Evolutionary conservation across 192 early-diverging fungal species (phyloP), one percentile per base, ranked within the genome.

Genomic region (Backusella sp.): DNA sequence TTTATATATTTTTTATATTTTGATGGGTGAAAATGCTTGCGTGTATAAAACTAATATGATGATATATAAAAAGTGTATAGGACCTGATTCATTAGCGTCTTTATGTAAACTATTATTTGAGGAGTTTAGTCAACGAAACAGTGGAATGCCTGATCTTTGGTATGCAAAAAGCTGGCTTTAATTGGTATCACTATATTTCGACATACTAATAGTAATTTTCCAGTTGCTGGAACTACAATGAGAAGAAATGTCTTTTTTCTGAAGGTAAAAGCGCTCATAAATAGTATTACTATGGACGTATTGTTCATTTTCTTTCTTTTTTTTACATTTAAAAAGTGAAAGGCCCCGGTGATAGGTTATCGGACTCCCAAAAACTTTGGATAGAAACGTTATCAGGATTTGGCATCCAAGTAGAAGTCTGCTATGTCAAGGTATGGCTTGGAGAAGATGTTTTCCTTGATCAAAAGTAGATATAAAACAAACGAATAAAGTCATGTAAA

Each of bases 111-210:
- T 88, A 6, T 68, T 93, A 39, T 88, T 90, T 6, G 85, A 87
- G 36, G 91, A 93, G 75, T 92, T 89, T 75, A 82, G 84, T 11
- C 84, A 87, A 34, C 88, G 90, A 15, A 81, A 83, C 19, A 88
- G 88, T 46, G 92, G 92, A 5, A 89, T 92, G 74, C 92, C 92
- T 0, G 92, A 93, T 68, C 68, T 93, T 68, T 92, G 90, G 86
- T 86, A 83, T 52, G 73, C 39, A 41, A 37, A 32, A 12, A 21
- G 17, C 7, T 32, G 6, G 11, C 8, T 26, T 34, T 62, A 49
- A 15, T 44, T 39, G 37, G 6, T n/a, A 49, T 49, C 11, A 44
- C 2, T 49, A 3, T 1, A 49, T 49, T 6, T n/a, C 32, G 19
- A n/a, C n/a, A 7, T 6, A n/a, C 17, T 49, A 21, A 49, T 49